Conservation (phyloP, 345 rosid genomes). For the Syzygium aromaticum region DNA sequence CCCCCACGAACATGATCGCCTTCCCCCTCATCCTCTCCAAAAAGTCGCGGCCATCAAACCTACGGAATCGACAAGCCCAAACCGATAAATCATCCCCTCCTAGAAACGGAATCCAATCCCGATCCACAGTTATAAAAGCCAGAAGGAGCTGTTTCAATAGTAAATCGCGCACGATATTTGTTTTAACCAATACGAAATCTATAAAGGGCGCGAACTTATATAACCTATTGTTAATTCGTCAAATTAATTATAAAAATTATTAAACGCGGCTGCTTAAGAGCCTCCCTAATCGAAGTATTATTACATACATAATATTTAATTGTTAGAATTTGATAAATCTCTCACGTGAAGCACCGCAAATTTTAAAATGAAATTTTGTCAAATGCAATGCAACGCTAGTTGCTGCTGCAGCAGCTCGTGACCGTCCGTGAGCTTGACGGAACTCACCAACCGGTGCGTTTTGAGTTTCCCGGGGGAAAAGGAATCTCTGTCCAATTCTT, state of each 20-base stretch:
- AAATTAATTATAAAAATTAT: accelerated
- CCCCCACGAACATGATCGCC: slow-evolving; percentile 72
- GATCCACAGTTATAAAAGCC: background rate
- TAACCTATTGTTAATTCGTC: background rate
- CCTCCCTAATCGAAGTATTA: background rate
- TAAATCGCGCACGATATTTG: accelerated
- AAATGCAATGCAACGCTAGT: background rate
- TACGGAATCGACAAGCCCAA: background rate
- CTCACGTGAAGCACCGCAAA: background rate
- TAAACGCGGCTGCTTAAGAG: background rate
- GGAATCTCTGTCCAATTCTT: background rate
- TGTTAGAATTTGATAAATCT: background rate
- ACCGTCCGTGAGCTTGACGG: background rate
- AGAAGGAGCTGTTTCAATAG: background rate
- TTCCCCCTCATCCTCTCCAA: slow-evolving; percentile 47
- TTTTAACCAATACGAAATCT: background rate
- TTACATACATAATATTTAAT: background rate
- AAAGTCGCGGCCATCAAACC: slow-evolving; percentile 53
- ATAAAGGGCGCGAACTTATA: accelerated
- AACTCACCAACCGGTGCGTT: background rate
- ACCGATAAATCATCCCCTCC: background rate
- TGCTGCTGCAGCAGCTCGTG: background rate
- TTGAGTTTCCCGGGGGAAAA: background rate
- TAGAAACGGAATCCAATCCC: background rate
- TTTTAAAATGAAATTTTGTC: background rate